Conservation (phyloP, 495 filamentous ascomycete genomes). For the Xylaria palmicola region DNA sequence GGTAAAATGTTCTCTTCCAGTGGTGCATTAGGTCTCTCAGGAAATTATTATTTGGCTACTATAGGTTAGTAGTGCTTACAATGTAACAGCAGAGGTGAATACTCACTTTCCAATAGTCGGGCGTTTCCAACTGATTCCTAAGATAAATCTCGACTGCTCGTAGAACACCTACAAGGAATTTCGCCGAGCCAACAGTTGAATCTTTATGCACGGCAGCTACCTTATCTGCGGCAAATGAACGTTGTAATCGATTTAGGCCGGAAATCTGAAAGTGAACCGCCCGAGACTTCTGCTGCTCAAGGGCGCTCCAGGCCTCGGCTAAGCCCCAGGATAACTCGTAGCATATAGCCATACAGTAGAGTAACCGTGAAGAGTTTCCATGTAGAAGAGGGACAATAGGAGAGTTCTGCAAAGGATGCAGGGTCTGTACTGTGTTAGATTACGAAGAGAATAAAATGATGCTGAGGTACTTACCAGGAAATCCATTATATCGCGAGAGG, state of each 20-base stretch:
- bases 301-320: slow-evolving; percentile 25
- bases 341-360: slow-evolving; percentile 45
- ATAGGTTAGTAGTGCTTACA: slow-evolving; percentile 20
- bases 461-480: slow-evolving; percentile 17
- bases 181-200: slow-evolving; percentile 51
- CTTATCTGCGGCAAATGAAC: slow-evolving; percentile 59
- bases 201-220: slow-evolving; percentile 63
- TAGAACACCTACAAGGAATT: slow-evolving; percentile 40
- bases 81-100: not conserved
- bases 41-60: slow-evolving; percentile 22
- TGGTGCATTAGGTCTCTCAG: slow-evolving; percentile 46
- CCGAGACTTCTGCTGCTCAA: slow-evolving; percentile 34
- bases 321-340: slow-evolving; percentile 54
- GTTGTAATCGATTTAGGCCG: slow-evolving; percentile 66
- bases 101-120: slow-evolving; percentile 34
- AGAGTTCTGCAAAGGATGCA: slow-evolving; percentile 64
- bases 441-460: slow-evolving; percentile 19
- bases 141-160: slow-evolving; percentile 35
- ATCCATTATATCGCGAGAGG: slow-evolving; percentile 19
- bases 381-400: slow-evolving; percentile 46
- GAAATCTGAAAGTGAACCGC: slow-evolving; percentile 52
- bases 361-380: slow-evolving; percentile 26
- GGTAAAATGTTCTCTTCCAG: slow-evolving; percentile 57
- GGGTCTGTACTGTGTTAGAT: slow-evolving; percentile 7
- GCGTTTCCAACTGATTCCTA: slow-evolving; percentile 20